Evolutionary conservation across 176 grass and related monocot genomes (phyloP).

Genomic region (Miscanthus lutarioriparius): DNA sequence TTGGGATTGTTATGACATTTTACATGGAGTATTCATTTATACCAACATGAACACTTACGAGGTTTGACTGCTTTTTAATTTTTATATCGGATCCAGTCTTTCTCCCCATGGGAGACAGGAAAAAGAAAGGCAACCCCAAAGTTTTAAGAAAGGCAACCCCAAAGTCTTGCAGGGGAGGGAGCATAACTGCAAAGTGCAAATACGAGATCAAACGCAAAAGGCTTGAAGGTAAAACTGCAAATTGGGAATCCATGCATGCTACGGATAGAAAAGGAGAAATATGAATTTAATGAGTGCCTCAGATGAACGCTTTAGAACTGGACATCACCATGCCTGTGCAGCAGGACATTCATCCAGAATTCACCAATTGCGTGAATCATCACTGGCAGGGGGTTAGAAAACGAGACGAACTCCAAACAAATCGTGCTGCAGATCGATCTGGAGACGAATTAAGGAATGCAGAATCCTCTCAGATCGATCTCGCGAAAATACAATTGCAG

Average conservation of each 20-base stretch:
- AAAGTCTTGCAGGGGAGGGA: background rate
- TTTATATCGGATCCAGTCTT: background rate
- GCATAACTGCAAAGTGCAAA: background rate
- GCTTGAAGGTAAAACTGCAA: background rate
- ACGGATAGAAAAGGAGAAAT: background rate
- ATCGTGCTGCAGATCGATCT: background rate
- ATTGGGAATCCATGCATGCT: background rate
- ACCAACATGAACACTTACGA: background rate
- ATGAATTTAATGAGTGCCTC: background rate
- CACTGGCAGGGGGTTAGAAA: background rate
- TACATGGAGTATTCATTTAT: background rate
- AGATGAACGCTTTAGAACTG: background rate
- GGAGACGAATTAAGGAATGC: background rate
- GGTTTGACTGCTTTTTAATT: background rate
- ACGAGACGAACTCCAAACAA: background rate
- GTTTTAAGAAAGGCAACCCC: background rate
- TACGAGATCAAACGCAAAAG: background rate
- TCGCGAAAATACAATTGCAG: background rate
- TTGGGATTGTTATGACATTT: background rate
- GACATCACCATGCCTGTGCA: constrained; percentile 24
- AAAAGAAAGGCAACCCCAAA: background rate
- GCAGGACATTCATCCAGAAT: constrained; percentile 44
- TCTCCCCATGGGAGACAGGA: background rate
- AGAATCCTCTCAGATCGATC: background rate
- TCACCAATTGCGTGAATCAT: constrained; percentile 42